phyloP scores from a whole-genome alignment of 192 early-diverging fungal genomes.

The Linnemannia schmuckeri region DNA sequence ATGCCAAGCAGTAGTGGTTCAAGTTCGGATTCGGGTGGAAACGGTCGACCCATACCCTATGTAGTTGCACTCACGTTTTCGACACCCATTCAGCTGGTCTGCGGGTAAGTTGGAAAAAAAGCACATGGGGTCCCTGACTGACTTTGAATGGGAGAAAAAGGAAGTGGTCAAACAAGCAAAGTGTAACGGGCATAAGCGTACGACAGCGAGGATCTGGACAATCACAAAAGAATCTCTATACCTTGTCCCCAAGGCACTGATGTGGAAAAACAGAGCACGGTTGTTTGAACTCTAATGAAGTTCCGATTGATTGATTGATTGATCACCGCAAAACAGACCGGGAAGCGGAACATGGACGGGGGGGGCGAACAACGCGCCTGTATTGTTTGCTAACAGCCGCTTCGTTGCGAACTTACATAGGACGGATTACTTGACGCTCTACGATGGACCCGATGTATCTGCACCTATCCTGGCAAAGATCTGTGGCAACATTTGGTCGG shows the following conservation, averaged over 20 bases:
- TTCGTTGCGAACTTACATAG: conserved; percentile 12
- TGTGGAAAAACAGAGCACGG: not conserved
- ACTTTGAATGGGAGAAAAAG: not conserved
- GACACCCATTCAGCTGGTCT: conserved; percentile 38
- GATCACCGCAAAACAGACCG: not conserved
- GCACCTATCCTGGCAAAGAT: conserved; percentile 40
- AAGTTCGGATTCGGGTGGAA: not conserved
- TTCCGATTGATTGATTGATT: not conserved
- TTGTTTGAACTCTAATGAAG: not conserved
- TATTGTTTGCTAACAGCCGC: too few species aligned
- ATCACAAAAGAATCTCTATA: not conserved
- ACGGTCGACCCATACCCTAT: not conserved
- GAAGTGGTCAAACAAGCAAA: not conserved
- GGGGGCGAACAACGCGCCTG: too few species aligned
- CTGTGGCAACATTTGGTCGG: conserved; percentile 34
- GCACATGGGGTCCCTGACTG: too few species aligned
- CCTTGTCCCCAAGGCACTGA: not conserved
- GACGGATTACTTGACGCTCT: conserved; percentile 51
- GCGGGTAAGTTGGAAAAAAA: conserved; percentile 31
- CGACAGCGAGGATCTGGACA: not conserved
- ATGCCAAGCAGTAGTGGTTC: not conserved
- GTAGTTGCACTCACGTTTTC: conserved; percentile 43
- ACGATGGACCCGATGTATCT: conserved; percentile 41
- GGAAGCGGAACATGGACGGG: too few species aligned
- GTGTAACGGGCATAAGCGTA: not conserved